Conservation (phyloP, 1,284 basidiomycete species). For the Irpex sp. region DNA sequence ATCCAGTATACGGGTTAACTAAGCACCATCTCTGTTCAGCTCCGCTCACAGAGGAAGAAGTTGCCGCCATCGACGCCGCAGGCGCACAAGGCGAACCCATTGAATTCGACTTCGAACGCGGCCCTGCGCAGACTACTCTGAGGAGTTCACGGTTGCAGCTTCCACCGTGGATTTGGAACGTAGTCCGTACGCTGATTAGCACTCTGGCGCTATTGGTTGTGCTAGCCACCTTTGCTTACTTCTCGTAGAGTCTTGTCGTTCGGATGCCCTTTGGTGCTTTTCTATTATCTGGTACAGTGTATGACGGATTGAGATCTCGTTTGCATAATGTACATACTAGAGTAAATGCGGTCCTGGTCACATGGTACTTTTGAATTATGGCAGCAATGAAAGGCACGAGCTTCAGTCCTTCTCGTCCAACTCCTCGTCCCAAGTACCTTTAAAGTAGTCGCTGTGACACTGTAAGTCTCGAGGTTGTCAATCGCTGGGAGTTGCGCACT, state of each 20-base stretch:
- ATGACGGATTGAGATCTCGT: neutral
- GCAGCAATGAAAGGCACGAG: neutral
- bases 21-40: constrained; percentile 19
- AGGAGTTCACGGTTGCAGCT: neutral
- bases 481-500: neutral
- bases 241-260: too few relatives aligned
- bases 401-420: neutral
- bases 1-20: neutral
- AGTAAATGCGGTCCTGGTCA: neutral
- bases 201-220: neutral
- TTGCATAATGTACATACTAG: too few relatives aligned
- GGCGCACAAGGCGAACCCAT: constrained; percentile 37
- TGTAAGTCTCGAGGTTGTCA: neutral
- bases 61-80: constrained; percentile 55
- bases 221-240: neutral
- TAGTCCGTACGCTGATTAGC: neutral
- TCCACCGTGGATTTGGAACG: neutral
- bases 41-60: constrained; percentile 42
- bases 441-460: neutral
- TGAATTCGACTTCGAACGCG: neutral
- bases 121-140: neutral
- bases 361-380: neutral
- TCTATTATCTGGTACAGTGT: neutral
- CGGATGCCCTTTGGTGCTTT: too few relatives aligned
- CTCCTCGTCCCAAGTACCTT: neutral